Evolutionary conservation across 2,329 filamentous ascomycete genomes (phyloP).

Genomic region (Lecanicillium sp.): DNA sequence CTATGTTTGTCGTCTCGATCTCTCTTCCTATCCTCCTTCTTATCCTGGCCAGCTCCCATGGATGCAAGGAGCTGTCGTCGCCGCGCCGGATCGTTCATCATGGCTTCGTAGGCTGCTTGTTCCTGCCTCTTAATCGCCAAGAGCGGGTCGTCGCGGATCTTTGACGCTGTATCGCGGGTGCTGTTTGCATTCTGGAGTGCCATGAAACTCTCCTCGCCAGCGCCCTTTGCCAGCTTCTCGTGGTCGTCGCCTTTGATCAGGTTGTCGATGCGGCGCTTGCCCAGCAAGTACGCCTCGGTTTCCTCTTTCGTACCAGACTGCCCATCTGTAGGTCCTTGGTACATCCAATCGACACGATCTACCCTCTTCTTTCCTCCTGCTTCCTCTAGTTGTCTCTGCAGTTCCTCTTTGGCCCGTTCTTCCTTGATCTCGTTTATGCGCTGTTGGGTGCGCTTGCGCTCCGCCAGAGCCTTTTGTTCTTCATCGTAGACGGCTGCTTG

Average conservation of each 20-base stretch:
- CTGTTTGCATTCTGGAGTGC: conserved; percentile 62
- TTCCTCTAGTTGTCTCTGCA: conserved; percentile 81
- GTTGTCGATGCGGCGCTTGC: conserved; percentile 85
- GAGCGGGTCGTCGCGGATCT: conserved; percentile 85
- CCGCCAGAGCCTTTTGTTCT: conserved; percentile 85
- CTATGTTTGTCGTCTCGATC: conserved; percentile 28
- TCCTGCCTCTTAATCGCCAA: conserved; percentile 91
- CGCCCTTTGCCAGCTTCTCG: conserved; percentile 71
- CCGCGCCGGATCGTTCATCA: conserved; percentile 70
- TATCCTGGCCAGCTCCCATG: conserved; percentile 47
- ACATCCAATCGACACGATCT: conserved; percentile 97
- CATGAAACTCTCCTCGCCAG: conserved; percentile 51
- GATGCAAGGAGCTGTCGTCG: conserved; percentile 58
- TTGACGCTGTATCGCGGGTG: conserved; percentile 70
- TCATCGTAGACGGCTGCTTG: conserved; percentile 85
- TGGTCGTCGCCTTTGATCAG: conserved; percentile 70
- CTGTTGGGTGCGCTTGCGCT: conserved; percentile 89
- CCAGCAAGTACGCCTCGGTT: conserved; percentile 86
- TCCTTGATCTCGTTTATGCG: conserved; percentile 89
- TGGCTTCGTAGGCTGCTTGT: conserved; percentile 67
- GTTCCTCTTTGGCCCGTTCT: conserved; percentile 84
- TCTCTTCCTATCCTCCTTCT: conserved; percentile 32
- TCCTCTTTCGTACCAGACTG: conserved; percentile 75
- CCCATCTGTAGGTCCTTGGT: conserved; percentile 74
- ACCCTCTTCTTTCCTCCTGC: conserved; percentile 73